Percentiles rank a stretch among this genome's conserved stretches.
Conservation (phyloP, 441 rosid genomes). For the Populus hybrid region DNA sequence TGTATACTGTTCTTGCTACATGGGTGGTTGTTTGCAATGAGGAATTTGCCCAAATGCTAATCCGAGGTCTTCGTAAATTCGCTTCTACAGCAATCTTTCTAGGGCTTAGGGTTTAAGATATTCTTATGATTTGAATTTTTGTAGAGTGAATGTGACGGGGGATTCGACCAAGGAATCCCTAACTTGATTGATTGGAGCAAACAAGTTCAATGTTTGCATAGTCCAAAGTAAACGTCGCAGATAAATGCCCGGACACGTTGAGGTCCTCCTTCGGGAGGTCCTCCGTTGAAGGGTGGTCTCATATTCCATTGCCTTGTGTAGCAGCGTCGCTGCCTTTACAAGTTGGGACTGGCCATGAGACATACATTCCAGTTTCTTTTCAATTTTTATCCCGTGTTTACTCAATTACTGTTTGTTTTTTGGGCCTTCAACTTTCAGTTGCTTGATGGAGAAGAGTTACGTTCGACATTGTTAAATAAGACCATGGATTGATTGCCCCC, state of each 20-base stretch:
- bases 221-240: constrained; percentile 44
- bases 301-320: constrained; percentile 16
- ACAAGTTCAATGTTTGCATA: constrained; percentile 31
- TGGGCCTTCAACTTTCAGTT: not conserved
- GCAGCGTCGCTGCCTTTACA: constrained; percentile 55
- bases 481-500: not conserved
- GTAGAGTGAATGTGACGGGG: constrained; percentile 23
- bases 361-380: not conserved
- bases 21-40: constrained; percentile 25
- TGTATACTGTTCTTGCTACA: constrained; percentile 2
- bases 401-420: too few species aligned
- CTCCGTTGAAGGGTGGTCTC: constrained; percentile 27
- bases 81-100: too few species aligned
- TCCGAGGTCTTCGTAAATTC: constrained; percentile 16
- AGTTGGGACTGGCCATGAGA: constrained; percentile 43
- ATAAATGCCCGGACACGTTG: constrained; percentile 24
- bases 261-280: constrained; percentile 10
- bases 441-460: not conserved
- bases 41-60: constrained; percentile 32
- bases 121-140: not conserved
- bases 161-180: constrained; percentile 20
- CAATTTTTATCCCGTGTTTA: not conserved
- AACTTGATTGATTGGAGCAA: constrained; percentile 30
- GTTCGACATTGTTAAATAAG: not conserved
- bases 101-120: not conserved